These are phyloP conservation scores for Metschnikowia baotianmanensis DNA, from an alignment of 805 yeast genomes.

Conservation along the genomic window DNA sequence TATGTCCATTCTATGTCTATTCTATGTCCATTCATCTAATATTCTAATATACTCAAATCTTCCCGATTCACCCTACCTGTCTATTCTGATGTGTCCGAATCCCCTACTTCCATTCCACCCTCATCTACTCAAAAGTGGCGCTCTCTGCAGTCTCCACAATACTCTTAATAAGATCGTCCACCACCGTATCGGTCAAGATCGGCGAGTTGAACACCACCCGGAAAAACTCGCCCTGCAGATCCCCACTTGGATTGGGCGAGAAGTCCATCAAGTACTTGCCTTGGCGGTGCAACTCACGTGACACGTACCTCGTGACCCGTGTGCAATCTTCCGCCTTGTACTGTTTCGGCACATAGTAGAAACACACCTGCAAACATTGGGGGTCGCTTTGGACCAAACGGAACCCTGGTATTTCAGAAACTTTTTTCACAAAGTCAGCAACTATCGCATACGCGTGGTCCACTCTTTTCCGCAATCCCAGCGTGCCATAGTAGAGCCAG, in stretches of 20 bases:
- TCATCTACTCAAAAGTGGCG: neutral
- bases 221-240: slow-evolving; percentile 71
- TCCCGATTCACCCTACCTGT: no score
- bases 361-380: slow-evolving; percentile 82
- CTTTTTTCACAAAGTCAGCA: slow-evolving; percentile 52
- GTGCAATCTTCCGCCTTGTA: slow-evolving; percentile 39
- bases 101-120: no score
- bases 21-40: no score
- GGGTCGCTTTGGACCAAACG: slow-evolving; percentile 57
- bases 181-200: slow-evolving; percentile 32
- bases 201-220: slow-evolving; percentile 84
- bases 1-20: no score
- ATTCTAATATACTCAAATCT: no score
- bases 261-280: slow-evolving; percentile 77
- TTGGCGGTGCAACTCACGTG: slow-evolving; percentile 52
- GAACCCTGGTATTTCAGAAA: slow-evolving; percentile 44
- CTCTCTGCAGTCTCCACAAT: slow-evolving; percentile 27
- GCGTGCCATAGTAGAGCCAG: slow-evolving; percentile 76
- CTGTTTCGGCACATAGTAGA: slow-evolving; percentile 56
- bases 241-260: slow-evolving; percentile 61
- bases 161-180: slow-evolving; percentile 36
- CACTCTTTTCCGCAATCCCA: slow-evolving; percentile 63
- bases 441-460: slow-evolving; percentile 72
- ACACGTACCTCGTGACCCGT: slow-evolving; percentile 57
- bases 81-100: no score